Evolutionary conservation across 1,139 yeast genomes (phyloP).

Genomic region (Groenewaldozyma sp.): DNA sequence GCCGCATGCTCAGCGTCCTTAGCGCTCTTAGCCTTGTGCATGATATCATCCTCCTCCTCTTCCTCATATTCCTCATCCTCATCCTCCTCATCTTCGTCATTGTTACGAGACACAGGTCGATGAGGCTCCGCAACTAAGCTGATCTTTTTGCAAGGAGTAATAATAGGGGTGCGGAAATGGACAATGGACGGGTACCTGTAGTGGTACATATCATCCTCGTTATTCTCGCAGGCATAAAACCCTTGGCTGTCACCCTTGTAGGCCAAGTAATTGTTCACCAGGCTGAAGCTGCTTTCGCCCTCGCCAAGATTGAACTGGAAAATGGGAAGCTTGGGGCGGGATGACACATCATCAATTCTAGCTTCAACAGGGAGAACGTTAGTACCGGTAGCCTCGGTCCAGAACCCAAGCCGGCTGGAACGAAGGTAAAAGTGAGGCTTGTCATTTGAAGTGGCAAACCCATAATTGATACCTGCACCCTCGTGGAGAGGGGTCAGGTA

Average conservation of each 20-base stretch:
- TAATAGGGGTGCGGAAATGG: background rate
- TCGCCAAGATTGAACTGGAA: slow-evolving; percentile 5
- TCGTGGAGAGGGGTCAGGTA: slow-evolving; percentile 8
- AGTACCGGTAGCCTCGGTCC: background rate
- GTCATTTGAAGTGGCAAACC: slow-evolving; percentile 4
- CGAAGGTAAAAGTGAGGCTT: background rate
- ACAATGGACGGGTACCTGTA: slow-evolving; percentile 8
- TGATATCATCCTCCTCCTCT: too few relatives aligned
- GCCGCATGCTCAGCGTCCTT: too few relatives aligned
- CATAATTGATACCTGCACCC: slow-evolving; percentile 9
- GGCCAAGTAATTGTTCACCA: background rate
- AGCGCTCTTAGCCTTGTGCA: too few relatives aligned
- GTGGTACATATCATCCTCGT: slow-evolving; percentile 11
- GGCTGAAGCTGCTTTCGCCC: background rate
- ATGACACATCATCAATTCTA: background rate
- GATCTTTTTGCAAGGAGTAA: background rate
- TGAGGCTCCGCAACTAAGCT: background rate
- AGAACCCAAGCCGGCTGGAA: background rate
- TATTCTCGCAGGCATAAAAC: slow-evolving; percentile 9
- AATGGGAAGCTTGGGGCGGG: background rate
- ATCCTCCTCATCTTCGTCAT: too few relatives aligned
- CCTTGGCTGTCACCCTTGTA: background rate
- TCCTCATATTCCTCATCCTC: too few relatives aligned
- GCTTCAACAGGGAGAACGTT: background rate
- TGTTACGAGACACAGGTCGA: background rate